Conservation (phyloP, 768 basidiomycete genomes). For the Pleurotus ostreatus region DNA sequence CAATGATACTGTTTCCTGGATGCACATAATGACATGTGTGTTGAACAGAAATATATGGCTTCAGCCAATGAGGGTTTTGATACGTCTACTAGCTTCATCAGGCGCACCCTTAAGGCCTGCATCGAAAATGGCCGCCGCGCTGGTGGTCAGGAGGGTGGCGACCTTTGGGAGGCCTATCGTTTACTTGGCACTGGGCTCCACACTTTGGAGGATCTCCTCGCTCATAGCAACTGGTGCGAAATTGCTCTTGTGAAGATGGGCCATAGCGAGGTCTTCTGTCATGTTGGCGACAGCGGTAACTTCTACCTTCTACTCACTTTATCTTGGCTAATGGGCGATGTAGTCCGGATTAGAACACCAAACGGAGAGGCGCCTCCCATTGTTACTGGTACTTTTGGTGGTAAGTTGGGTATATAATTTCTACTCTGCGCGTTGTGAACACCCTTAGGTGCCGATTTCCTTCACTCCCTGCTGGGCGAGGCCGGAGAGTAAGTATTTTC, state of each 20-base stretch:
- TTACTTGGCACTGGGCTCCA: conserved; percentile 67
- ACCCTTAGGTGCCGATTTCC: conserved; percentile 49
- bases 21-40: not conserved
- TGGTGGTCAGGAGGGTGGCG: conserved; percentile 45
- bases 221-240: conserved; percentile 82
- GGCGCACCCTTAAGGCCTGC: conserved; percentile 57
- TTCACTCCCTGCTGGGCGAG: conserved; percentile 62
- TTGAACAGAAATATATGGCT: conserved; percentile 69
- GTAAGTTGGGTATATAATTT: conserved; percentile 17
- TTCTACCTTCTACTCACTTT: not conserved
- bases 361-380: conserved; percentile 56
- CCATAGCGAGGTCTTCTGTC: conserved; percentile 67
- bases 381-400: conserved; percentile 68
- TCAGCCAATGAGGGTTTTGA: conserved; percentile 67
- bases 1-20: not conserved
- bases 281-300: conserved; percentile 64
- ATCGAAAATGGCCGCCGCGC: conserved; percentile 66
- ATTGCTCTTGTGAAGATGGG: conserved; percentile 68
- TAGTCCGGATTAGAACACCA: conserved; percentile 47
- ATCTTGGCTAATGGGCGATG: conserved; percentile 13
- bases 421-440: too few species aligned
- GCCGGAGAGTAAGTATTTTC: conserved; percentile 48
- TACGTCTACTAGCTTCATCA: conserved; percentile 66
- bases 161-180: conserved; percentile 66
- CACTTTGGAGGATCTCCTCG: conserved; percentile 70